Evolutionary conservation across 192 early-diverging fungal genomes (phyloP).

Genomic region (Coemansia pectinata): DNA sequence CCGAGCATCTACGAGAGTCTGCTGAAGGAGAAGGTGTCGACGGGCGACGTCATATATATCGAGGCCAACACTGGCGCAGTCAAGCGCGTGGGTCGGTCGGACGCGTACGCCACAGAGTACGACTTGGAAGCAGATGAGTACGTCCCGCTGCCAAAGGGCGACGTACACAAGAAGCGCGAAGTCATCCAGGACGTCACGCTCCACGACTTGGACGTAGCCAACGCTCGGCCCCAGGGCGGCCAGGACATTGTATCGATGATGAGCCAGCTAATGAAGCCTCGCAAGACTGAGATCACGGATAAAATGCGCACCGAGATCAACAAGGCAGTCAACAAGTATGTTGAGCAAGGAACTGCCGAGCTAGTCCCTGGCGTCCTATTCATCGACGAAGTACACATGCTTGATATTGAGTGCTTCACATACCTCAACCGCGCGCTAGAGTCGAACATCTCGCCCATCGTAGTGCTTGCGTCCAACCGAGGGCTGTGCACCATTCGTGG

Average conservation of each 20-base stretch:
- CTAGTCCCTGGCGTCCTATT: constrained; percentile 97
- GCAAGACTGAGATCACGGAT: constrained; percentile 99
- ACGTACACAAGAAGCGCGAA: constrained; percentile 99
- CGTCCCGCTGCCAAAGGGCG: constrained; percentile 96
- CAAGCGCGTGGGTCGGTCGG: constrained; percentile 96
- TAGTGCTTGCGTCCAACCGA: constrained; percentile 97
- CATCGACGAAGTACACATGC: constrained; percentile 99
- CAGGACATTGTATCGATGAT: constrained; percentile 99
- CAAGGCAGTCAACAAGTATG: constrained; percentile 98
- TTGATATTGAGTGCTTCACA: constrained; percentile 99
- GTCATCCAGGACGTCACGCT: constrained; percentile 97
- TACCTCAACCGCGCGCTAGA: constrained; percentile 98
- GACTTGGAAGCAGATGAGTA: constrained; percentile 99
- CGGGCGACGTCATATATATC: constrained; percentile 98
- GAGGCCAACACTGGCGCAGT: constrained; percentile 97
- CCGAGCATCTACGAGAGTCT: constrained; percentile 97
- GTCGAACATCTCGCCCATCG: constrained; percentile 92
- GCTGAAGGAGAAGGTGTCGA: constrained; percentile 94
- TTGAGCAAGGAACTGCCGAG: constrained; percentile 97
- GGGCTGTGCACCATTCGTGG: constrained; percentile 87
- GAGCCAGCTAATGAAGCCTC: constrained; percentile 97
- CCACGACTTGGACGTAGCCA: constrained; percentile 97
- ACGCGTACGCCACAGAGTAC: constrained; percentile 98
- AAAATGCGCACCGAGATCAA: constrained; percentile 98
- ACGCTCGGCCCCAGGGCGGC: constrained; percentile 94